A percentile compares a stretch with the other conserved stretches of the same genome.
phyloP scores from a whole-genome alignment of 2,329 filamentous ascomycete species.

The Rhytidhysteron rufulum region DNA sequence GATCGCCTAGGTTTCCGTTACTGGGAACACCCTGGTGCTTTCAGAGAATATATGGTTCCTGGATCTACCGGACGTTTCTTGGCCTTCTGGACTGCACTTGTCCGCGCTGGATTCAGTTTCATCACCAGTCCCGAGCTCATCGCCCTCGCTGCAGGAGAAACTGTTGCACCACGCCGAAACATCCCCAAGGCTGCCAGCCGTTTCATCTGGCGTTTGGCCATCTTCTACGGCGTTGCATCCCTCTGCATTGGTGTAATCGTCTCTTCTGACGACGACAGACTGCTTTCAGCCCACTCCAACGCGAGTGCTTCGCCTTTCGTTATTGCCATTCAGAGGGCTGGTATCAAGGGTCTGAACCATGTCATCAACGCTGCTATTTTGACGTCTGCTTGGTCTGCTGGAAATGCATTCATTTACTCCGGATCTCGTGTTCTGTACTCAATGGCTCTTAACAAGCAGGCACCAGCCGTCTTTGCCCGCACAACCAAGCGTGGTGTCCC shows the following conservation, averaged over 20 bases:
- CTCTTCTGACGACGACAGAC: constrained; percentile 49
- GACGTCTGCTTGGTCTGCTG: constrained; percentile 66
- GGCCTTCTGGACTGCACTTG: constrained; percentile 53
- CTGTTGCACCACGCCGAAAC: constrained; percentile 31
- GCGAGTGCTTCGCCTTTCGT: constrained; percentile 44
- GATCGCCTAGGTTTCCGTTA: constrained; percentile 57
- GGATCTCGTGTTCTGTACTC: constrained; percentile 51
- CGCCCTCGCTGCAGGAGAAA: constrained; percentile 34
- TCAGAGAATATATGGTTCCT: constrained; percentile 46
- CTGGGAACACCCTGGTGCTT: constrained; percentile 64
- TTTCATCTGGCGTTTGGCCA: constrained; percentile 53
- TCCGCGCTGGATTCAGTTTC: constrained; percentile 48
- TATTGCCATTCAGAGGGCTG: constrained; percentile 65
- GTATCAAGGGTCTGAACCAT: constrained; percentile 63
- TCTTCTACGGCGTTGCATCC: constrained; percentile 52
- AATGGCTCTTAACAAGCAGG: constrained; percentile 49
- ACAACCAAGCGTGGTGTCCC: constrained; percentile 45
- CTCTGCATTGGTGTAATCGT: constrained; percentile 59
- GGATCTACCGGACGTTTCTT: constrained; percentile 61
- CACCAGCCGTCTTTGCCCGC: constrained; percentile 49
- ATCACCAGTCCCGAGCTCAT: constrained; percentile 36
- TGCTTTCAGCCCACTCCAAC: constrained; percentile 43
- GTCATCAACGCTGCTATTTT: constrained; percentile 76
- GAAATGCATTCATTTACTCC: constrained; percentile 61
- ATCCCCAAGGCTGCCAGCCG: constrained; percentile 54